phyloP scores from a whole-genome alignment of 2,329 filamentous ascomycete genomes.

The Dothistroma septosporum region DNA sequence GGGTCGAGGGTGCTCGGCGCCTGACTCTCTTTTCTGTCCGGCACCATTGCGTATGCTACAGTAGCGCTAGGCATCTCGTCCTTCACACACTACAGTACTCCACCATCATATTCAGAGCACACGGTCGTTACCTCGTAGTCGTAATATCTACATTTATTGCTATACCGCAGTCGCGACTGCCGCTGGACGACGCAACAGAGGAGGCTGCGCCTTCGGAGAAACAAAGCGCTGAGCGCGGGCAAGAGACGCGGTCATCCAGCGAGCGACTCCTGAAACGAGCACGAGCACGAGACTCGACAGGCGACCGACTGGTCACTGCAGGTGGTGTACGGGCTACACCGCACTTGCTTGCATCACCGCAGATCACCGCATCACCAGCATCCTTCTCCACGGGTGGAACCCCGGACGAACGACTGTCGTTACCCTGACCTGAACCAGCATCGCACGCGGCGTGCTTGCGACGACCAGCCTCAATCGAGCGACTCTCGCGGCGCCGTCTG shows the following conservation, averaged over 20 bases:
- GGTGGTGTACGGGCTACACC: neutral
- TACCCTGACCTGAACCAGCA: constrained; percentile 2
- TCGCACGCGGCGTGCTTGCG: constrained; percentile 2
- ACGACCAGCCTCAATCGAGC: neutral
- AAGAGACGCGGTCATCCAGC: neutral
- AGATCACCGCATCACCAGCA: neutral
- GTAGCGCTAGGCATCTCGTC: neutral
- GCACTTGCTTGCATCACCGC: neutral
- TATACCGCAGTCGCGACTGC: neutral
- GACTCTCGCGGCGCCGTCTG: neutral
- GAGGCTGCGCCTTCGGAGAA: neutral
- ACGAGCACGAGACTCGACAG: constrained; percentile 4
- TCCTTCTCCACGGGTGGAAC: constrained; percentile 12
- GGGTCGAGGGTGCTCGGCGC: neutral
- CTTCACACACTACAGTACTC: neutral
- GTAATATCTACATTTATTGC: neutral
- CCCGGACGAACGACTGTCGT: constrained; percentile 15
- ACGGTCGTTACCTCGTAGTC: neutral
- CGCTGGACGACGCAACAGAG: neutral
- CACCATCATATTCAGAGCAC: neutral
- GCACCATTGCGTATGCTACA: neutral
- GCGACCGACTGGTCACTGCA: neutral
- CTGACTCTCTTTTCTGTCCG: neutral
- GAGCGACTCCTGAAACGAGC: neutral
- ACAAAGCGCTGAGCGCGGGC: neutral